Percentiles rank a stretch among this genome's conserved stretches.
These are phyloP conservation scores for Clonostachys sp. DNA, from an alignment of 2,329 filamentous ascomycete species.

Conservation along the genomic window DNA sequence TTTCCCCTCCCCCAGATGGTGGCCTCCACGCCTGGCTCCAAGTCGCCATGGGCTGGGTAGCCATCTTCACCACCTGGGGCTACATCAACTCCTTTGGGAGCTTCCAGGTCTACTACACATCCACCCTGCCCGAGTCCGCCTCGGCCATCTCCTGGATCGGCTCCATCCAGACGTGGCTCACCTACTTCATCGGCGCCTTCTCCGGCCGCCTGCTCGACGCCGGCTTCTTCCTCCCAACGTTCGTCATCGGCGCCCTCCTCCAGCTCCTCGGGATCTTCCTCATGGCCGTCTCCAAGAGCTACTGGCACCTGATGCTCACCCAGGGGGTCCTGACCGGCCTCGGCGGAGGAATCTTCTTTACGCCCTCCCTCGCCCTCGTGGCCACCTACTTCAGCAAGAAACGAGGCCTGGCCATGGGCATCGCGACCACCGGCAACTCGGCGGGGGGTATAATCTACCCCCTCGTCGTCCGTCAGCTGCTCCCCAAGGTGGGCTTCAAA, in stretches of 20 bases:
- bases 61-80: slow-evolving; percentile 36
- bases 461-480: slow-evolving; percentile 46
- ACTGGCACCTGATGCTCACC: slow-evolving; percentile 44
- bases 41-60: slow-evolving; percentile 30
- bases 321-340: slow-evolving; percentile 48
- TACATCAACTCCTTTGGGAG: slow-evolving; percentile 41
- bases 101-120: slow-evolving; percentile 37
- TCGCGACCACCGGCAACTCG: slow-evolving; percentile 51
- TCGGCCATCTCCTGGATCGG: slow-evolving; percentile 42
- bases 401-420: slow-evolving; percentile 50
- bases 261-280: slow-evolving; percentile 38
- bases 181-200: slow-evolving; percentile 34
- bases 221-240: slow-evolving; percentile 31
- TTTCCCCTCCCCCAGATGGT: slow-evolving; percentile 13
- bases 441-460: slow-evolving; percentile 50
- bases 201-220: slow-evolving; percentile 38
- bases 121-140: slow-evolving; percentile 14
- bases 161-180: slow-evolving; percentile 36
- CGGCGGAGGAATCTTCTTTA: slow-evolving; percentile 49
- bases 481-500: slow-evolving; percentile 46
- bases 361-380: slow-evolving; percentile 51
- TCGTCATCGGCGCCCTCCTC: slow-evolving; percentile 27
- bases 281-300: slow-evolving; percentile 30
- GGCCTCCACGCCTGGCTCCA: slow-evolving; percentile 25
- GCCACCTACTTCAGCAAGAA: slow-evolving; percentile 53